Base-by-base conservation (phyloP, 2,329 filamentous ascomycete genomes). In the Fusarium coffeatum region DNA sequence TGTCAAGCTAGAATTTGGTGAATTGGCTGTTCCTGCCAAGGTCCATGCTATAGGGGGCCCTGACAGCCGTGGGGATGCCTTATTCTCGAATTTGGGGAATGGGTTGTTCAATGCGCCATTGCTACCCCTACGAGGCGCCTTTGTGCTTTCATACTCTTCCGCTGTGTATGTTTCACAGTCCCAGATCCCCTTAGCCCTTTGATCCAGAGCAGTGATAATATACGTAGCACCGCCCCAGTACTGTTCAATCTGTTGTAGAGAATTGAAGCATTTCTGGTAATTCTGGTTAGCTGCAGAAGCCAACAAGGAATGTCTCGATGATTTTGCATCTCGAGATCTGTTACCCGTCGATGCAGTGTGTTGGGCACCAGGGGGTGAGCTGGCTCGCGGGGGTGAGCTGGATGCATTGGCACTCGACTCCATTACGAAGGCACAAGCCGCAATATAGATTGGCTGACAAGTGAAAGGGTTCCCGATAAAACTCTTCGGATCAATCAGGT, bases 151-250 rank as follows among this genome's bases (percentile, higher is more conserved):
- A 79, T 92, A 93, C 78, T 97, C 93, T 76, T 97, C 93, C 2
- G 80, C 81, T 0, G 87, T 89, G 67, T 85, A 89, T 0, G 87
- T 89, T 75, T 90, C 88, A 63, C 87, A 93, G 74, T 97, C 93
- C 79, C 91, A 92, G 40, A 95, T 93, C 1, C 93, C 93, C 77
- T 95, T 93, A 16, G 93, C 90, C 77, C 96, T 96, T 73, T 97
- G 93, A 72, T 97, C 93, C 13, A 97, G 82, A 0, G 93, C 93
- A 0, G 92, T 95, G 40, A 97, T 81, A 41, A 97, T 97, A 76
- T 97, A 97, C 60, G 92, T 91, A 27, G 93, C 91, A 10, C 93
- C 93, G 37, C 92, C 92, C 93, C 93, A 97, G 76, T 96, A 96
- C 1, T 87, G 86, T 71, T 96, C 89, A n/a, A 97, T 83, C 47